Conservation (phyloP, 2,329 filamentous ascomycete genomes). For the Ceratocystis lukuohia region DNA sequence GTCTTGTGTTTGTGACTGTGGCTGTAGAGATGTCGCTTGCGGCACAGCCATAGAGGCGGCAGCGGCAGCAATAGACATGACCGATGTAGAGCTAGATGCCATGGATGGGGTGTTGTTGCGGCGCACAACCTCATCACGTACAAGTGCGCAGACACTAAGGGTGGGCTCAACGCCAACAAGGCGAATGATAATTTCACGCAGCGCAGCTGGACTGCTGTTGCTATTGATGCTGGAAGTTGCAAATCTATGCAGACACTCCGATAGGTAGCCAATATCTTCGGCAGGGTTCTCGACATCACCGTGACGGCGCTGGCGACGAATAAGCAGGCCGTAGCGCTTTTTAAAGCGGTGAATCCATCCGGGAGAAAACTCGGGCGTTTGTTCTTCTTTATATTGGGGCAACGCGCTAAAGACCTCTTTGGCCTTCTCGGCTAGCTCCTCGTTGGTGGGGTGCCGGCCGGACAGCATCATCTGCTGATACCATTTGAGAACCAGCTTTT, state of each 20-base stretch:
- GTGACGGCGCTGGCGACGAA: constrained; percentile 42
- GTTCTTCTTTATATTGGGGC: constrained; percentile 46
- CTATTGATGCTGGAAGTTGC: constrained; percentile 36
- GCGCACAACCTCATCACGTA: constrained; percentile 44
- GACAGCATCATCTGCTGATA: constrained; percentile 39
- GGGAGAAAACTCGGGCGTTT: constrained; percentile 47
- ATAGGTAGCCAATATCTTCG: constrained; percentile 45
- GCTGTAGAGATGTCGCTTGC: constrained; percentile 12
- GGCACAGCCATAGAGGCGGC: constrained; percentile 22
- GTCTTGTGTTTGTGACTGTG: background rate
- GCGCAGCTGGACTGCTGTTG: constrained; percentile 44
- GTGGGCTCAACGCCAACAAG: constrained; percentile 42
- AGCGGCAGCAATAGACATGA: constrained; percentile 14
- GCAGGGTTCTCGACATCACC: constrained; percentile 37
- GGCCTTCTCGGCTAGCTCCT: constrained; percentile 49
- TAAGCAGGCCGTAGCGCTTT: constrained; percentile 46
- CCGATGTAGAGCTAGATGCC: background rate
- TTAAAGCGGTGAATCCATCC: constrained; percentile 54
- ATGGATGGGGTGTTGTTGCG: constrained; percentile 9
- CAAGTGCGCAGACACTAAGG: constrained; percentile 41
- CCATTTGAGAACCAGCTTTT: constrained; percentile 44
- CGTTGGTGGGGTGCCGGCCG: constrained; percentile 47
- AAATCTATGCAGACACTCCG: constrained; percentile 46
- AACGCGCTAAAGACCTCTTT: constrained; percentile 45
- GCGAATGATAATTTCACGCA: constrained; percentile 43